Conservation (phyloP, 2,329 filamentous ascomycete genomes). For the Fusarium floridanum region DNA sequence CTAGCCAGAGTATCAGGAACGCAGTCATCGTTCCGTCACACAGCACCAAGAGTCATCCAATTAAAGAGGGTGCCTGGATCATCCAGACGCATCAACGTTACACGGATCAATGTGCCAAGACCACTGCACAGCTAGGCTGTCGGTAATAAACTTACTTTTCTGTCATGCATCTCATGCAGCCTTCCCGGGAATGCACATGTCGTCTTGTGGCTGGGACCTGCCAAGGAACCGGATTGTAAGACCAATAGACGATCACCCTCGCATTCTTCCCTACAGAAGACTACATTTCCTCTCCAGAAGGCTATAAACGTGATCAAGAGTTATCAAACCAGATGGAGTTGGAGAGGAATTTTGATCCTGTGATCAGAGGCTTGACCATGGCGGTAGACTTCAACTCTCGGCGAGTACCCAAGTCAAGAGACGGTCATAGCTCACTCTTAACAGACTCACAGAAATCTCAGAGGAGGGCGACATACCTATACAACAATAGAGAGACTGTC, state of each 20-base stretch:
- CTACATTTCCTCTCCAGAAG: background rate
- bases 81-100: background rate
- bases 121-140: background rate
- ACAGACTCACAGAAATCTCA: background rate
- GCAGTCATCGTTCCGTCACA: background rate
- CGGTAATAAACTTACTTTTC: background rate
- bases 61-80: background rate
- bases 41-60: background rate
- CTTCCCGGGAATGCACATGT: background rate
- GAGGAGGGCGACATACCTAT: background rate
- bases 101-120: background rate
- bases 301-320: too few species aligned
- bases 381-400: background rate
- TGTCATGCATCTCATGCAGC: background rate
- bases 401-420: background rate
- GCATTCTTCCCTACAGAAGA: background rate
- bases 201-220: background rate
- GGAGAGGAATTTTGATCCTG: background rate
- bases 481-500: background rate
- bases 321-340: background rate
- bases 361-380: background rate
- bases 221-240: background rate
- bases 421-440: background rate
- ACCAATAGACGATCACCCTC: background rate
- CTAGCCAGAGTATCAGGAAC: background rate